Percentiles rank a stretch among this genome's conserved stretches.
phyloP scores from a whole-genome alignment of 2,329 filamentous ascomycete genomes.

The Cercospora berteroae region DNA sequence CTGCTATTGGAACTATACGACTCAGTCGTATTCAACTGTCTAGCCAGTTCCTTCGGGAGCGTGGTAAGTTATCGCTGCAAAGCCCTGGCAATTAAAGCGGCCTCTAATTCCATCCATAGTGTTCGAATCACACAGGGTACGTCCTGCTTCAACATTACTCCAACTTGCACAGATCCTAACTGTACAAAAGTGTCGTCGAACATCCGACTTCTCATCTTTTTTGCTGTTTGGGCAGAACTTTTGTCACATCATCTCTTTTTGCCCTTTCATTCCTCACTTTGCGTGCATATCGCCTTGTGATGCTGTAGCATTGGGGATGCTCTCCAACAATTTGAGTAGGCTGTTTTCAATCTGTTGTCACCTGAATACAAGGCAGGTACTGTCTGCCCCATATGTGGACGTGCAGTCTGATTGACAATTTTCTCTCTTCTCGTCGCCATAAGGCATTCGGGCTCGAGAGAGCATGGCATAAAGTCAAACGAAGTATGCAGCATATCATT shows the following conservation, averaged over 20 bases:
- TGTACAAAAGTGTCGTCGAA: conserved; percentile 8
- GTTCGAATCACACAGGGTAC: conserved; percentile 26
- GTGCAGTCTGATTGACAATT: background rate
- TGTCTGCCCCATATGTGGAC: too few species aligned
- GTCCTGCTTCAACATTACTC: too few species aligned
- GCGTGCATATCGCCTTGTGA: too few species aligned
- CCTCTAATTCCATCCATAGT: background rate
- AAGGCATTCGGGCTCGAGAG: too few species aligned
- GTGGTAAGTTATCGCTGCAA: background rate
- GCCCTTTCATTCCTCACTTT: too few species aligned
- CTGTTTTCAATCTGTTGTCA: too few species aligned
- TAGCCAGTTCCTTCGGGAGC: conserved; percentile 23
- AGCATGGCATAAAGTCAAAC: background rate
- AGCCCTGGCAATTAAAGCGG: too few species aligned
- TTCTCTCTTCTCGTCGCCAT: too few species aligned
- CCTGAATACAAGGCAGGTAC: too few species aligned
- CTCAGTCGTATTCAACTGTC: conserved; percentile 10
- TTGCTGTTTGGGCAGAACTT: background rate
- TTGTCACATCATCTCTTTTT: background rate
- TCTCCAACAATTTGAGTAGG: too few species aligned
- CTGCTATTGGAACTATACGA: conserved; percentile 20
- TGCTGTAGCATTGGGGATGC: too few species aligned
- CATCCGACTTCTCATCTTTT: conserved; percentile 6
- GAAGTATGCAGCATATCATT: background rate
- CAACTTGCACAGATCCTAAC: too few species aligned